Percentiles rank a stretch among this genome's conserved stretches.
phyloP scores from a whole-genome alignment of 139 green algal genomes.

The Pleodorina starrii region DNA sequence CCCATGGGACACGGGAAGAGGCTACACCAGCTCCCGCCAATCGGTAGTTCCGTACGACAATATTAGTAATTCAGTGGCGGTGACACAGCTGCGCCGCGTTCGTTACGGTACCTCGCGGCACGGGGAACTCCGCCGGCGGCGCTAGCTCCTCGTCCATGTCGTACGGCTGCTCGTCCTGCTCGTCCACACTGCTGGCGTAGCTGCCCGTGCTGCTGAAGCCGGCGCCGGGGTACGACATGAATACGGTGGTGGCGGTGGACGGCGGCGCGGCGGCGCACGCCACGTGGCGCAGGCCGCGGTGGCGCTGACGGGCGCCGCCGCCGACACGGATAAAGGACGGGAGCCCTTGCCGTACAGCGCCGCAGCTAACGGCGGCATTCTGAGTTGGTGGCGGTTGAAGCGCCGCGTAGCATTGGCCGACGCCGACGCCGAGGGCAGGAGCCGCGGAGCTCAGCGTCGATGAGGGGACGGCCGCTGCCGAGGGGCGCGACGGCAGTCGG shows the following conservation, averaged over 20 bases:
- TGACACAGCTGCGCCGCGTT: too few relatives aligned
- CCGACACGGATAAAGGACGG: too few relatives aligned
- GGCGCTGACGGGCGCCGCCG: not conserved
- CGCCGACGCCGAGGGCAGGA: not conserved
- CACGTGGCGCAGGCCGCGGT: not conserved
- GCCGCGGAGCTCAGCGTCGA: not conserved
- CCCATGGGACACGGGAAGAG: not conserved
- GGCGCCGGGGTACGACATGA: not conserved
- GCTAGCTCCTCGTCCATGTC: constrained; percentile 13
- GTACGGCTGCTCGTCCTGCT: constrained; percentile 9
- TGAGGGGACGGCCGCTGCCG: not conserved
- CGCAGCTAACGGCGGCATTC: too few relatives aligned
- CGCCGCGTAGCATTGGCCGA: not conserved
- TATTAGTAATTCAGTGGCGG: too few relatives aligned
- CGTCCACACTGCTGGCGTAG: constrained; percentile 30
- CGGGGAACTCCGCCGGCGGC: constrained; percentile 11
- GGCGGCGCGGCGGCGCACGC: not conserved
- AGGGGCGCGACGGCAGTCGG: not conserved
- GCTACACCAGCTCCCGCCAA: too few relatives aligned
- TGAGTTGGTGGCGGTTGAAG: too few relatives aligned
- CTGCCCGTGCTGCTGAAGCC: constrained; percentile 34
- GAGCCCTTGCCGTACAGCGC: too few relatives aligned
- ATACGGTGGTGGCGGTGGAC: not conserved
- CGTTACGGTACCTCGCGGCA: constrained; percentile 34
- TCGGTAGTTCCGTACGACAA: too few relatives aligned